These are phyloP conservation scores for Kwoniella shandongensis DNA, from an alignment of 768 basidiomycete genomes.

Conservation along the genomic window DNA sequence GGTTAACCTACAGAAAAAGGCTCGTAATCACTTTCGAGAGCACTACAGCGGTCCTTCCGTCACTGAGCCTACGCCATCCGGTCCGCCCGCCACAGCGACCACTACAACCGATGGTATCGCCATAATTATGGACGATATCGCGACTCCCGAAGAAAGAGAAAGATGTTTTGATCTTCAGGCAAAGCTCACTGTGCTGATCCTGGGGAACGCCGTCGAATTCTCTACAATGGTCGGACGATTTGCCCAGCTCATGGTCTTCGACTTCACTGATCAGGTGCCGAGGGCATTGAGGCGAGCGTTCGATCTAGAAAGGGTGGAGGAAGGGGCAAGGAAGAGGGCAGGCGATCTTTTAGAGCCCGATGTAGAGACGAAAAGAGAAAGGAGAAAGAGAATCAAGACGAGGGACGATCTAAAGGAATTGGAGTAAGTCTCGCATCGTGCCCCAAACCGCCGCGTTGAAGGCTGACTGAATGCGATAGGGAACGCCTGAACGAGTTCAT, in stretches of 20 bases:
- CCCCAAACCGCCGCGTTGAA: too few relatives aligned
- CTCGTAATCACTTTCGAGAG: too few relatives aligned
- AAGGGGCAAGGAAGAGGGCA: background rate
- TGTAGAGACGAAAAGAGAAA: slow-evolving; percentile 6
- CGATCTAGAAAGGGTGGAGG: slow-evolving; percentile 7
- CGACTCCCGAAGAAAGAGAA: background rate
- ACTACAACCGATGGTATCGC: too few relatives aligned
- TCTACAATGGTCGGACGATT: slow-evolving; percentile 2
- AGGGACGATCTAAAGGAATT: background rate
- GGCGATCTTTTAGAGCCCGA: slow-evolving; percentile 10
- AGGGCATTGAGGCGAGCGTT: slow-evolving; percentile 13
- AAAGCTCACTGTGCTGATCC: background rate
- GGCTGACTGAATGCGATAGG: too few relatives aligned
- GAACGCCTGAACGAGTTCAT: background rate
- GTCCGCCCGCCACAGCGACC: too few relatives aligned
- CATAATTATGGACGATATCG: background rate
- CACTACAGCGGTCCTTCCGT: too few relatives aligned
- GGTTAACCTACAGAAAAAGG: too few relatives aligned
- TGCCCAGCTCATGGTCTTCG: slow-evolving; percentile 4
- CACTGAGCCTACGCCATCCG: too few relatives aligned
- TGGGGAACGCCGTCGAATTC: background rate
- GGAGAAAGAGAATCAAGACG: background rate
- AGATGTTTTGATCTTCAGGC: slow-evolving; percentile 7
- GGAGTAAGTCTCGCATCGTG: too few relatives aligned
- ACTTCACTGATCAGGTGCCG: slow-evolving; percentile 3